Evolutionary conservation across 1,139 yeast genomes (phyloP).

Genomic region (Candida sp.): DNA sequence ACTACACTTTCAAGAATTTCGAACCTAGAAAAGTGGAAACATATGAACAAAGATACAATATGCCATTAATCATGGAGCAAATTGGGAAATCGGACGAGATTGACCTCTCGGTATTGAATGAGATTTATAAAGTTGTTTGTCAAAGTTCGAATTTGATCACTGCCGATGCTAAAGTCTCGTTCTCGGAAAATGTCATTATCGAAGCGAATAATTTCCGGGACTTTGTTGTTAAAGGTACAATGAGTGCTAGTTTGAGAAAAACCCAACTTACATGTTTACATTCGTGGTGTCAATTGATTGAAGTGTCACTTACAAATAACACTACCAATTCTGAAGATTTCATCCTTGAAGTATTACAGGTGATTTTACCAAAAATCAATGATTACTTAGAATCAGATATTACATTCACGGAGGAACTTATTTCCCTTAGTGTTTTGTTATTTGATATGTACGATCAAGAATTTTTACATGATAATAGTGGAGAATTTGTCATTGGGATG

Average conservation of each 20-base stretch:
- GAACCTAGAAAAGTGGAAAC: slow-evolving; percentile 35
- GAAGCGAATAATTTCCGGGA: slow-evolving; percentile 27
- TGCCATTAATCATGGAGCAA: slow-evolving; percentile 24
- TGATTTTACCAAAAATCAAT: slow-evolving; percentile 70
- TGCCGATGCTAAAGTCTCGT: slow-evolving; percentile 18
- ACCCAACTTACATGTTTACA: slow-evolving; percentile 63
- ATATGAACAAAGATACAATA: slow-evolving; percentile 34
- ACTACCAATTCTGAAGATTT: slow-evolving; percentile 41
- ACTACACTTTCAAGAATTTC: slow-evolving; percentile 44
- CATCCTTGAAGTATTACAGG: slow-evolving; percentile 72
- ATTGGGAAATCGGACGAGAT: slow-evolving; percentile 15
- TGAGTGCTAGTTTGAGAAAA: slow-evolving; percentile 43
- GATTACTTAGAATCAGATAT: slow-evolving; percentile 69
- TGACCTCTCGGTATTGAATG: slow-evolving; percentile 20
- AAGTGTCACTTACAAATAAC: slow-evolving; percentile 65
- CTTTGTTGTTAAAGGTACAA: slow-evolving; percentile 40
- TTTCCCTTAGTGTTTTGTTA: slow-evolving; percentile 69
- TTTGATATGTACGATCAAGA: slow-evolving; percentile 61
- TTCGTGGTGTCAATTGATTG: slow-evolving; percentile 81
- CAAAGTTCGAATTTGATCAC: slow-evolving; percentile 16
- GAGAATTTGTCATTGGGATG: slow-evolving; percentile 20
- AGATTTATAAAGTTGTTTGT: slow-evolving; percentile 21
- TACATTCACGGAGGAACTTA: slow-evolving; percentile 69
- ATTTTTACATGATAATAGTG: slow-evolving; percentile 18
- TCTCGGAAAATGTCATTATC: slow-evolving; percentile 21